Evolutionary conservation across 768 basidiomycete species (phyloP), one percentile per base, ranked within the genome.

Genomic region (Suillus alpinus): DNA sequence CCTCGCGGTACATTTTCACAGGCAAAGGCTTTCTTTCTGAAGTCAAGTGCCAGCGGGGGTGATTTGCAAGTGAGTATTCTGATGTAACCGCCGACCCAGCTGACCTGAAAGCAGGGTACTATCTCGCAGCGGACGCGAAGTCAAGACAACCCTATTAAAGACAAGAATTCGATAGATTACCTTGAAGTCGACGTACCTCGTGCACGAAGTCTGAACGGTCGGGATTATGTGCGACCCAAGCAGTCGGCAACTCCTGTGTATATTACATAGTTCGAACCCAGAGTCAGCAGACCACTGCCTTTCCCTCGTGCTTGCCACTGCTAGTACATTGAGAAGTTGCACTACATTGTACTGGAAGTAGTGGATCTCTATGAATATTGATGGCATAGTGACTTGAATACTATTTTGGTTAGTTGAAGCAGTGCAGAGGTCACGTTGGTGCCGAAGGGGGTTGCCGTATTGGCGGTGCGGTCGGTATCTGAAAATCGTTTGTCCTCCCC

Each of bases 381-480:
- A 50, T 31, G 16, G 18, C 49, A 50, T 18, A 18, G 9, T 31
- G 49, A 50, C 49, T 8, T 29, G 8, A 31, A 49, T 14, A 14
- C 44, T 46, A 46, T 49, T 47, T 29, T 47, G 8, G 47, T 2
- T 8, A 26, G 44, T 46, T 7, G 13, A 29, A 49, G 47, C 29
- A 4, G 47, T 49, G 50, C 31, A 18, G 2, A 49, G 50, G 52
- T 53, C 52, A 53, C 36, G 52, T 37, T 23, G 18, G 34, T 39
- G 64, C 65, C 66, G 62, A 59, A 26, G 40, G 36, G 20, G 52
- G 23, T 29, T 29, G 53, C 53, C 26, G 53, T 8, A 12, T 16
- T 26, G n/a, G 14, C 46, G 10, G 44, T 63, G 61, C 43, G 44
- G 61, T 59, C 74, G 74, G 72, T 62, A 67, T 73, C 60, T 75